phyloP scores from a whole-genome alignment of 164 flowering plant species.

The Piper betle region DNA sequence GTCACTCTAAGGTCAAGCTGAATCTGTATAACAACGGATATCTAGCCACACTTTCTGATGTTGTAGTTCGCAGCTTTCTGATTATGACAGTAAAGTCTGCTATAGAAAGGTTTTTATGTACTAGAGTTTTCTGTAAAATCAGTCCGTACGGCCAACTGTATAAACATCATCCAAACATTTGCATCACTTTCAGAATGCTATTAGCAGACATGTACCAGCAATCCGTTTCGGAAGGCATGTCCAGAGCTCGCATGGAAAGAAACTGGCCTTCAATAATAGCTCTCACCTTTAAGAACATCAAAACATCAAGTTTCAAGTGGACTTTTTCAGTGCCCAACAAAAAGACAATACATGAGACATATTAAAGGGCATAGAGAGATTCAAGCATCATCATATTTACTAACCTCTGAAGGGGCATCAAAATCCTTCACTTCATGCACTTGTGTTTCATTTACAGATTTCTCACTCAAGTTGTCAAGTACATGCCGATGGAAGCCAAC shows the following conservation, averaged over 20 bases:
- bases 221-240: conserved; percentile 88
- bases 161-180: conserved; percentile 64
- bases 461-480: conserved; percentile 39
- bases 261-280: conserved; percentile 87
- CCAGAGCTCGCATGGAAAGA: conserved; percentile 84
- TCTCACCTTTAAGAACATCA: conserved; percentile 44
- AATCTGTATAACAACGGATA: conserved; percentile 34
- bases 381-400: neutral
- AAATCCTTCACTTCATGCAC: conserved; percentile 62
- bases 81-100: neutral
- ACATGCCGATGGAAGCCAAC: conserved; percentile 80
- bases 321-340: too few relatives aligned
- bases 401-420: conserved; percentile 88
- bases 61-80: too few relatives aligned
- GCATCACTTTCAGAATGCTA: conserved; percentile 53
- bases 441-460: conserved; percentile 28
- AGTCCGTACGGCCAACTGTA: conserved; percentile 48
- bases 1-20: conserved; percentile 96
- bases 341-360: neutral
- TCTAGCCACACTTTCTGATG: too few relatives aligned
- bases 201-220: conserved; percentile 92
- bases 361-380: neutral
- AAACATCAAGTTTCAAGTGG: too few relatives aligned
- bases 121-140: neutral
- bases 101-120: neutral